Conservation (phyloP, 2,329 filamentous ascomycete species). For the Pezicula radicicola region DNA sequence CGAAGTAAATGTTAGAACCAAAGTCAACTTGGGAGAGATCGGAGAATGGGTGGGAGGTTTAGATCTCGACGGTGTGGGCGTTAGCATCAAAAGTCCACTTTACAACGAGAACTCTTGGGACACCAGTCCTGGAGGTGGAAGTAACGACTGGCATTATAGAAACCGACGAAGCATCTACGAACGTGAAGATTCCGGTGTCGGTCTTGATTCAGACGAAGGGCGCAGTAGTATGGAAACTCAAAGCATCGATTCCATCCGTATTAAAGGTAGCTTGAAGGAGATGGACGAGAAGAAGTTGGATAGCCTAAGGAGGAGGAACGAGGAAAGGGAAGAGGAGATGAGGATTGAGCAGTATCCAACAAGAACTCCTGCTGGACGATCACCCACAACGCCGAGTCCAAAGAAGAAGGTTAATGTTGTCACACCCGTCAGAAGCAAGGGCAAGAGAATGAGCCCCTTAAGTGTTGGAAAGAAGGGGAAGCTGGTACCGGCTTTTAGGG, state of each 20-base stretch:
- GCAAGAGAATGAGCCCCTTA: too few species aligned
- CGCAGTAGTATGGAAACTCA: too few species aligned
- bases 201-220: background rate
- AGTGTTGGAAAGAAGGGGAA: background rate
- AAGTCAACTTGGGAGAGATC: conserved; percentile 4
- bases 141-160: background rate
- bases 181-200: background rate
- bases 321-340: background rate
- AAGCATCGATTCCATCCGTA: too few species aligned
- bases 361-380: background rate
- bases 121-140: background rate
- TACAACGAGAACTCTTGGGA: background rate
- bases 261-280: background rate
- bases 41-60: background rate
- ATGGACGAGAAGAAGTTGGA: background rate
- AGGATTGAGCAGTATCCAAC: too few species aligned
- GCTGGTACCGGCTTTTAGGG: too few species aligned
- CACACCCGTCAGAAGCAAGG: background rate
- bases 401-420: background rate
- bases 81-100: too few species aligned
- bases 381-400: background rate
- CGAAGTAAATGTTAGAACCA: background rate
- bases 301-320: background rate
- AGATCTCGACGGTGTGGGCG: background rate
- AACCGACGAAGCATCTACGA: background rate